Evolutionary conservation across 306 rosid species (phyloP).

Genomic region (Pyrus pyrifolia): DNA sequence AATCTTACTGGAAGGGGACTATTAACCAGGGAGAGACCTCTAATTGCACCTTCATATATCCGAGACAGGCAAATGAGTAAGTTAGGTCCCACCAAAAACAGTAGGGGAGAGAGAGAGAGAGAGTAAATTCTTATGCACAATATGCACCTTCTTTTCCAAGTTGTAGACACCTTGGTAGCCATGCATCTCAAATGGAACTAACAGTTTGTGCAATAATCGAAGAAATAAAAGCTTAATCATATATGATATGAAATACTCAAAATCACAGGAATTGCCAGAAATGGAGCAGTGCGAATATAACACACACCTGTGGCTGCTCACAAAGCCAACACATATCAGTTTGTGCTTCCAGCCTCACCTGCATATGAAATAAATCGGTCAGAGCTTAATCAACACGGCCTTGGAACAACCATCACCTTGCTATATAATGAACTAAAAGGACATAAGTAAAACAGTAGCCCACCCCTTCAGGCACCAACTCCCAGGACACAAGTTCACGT

Average conservation of each 20-base stretch:
- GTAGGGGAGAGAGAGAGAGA: background rate
- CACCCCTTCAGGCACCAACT: conserved; percentile 86
- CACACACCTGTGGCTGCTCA: conserved; percentile 72
- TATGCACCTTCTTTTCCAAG: conserved; percentile 73
- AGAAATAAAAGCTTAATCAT: conserved; percentile 4
- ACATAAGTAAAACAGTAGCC: background rate
- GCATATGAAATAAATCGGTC: conserved; percentile 12
- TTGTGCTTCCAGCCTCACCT: conserved; percentile 88
- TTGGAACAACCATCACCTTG: background rate
- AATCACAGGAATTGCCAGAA: background rate
- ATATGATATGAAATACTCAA: background rate
- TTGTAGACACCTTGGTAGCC: conserved; percentile 89
- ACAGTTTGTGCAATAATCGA: conserved; percentile 48
- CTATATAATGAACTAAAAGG: background rate
- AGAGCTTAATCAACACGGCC: conserved; percentile 8
- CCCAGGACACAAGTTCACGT: conserved; percentile 67
- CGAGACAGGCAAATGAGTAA: conserved; percentile 18
- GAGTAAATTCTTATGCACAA: background rate
- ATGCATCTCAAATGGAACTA: conserved; percentile 96
- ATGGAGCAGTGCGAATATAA: conserved; percentile 6
- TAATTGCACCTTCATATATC: conserved; percentile 75
- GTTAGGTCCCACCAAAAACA: too few species aligned
- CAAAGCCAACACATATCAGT: conserved; percentile 91
- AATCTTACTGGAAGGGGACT: conserved; percentile 65
- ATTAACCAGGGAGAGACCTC: conserved; percentile 59